Base-by-base conservation (phyloP, 2,329 filamentous ascomycete genomes). In the Diaporthe sp. region DNA sequence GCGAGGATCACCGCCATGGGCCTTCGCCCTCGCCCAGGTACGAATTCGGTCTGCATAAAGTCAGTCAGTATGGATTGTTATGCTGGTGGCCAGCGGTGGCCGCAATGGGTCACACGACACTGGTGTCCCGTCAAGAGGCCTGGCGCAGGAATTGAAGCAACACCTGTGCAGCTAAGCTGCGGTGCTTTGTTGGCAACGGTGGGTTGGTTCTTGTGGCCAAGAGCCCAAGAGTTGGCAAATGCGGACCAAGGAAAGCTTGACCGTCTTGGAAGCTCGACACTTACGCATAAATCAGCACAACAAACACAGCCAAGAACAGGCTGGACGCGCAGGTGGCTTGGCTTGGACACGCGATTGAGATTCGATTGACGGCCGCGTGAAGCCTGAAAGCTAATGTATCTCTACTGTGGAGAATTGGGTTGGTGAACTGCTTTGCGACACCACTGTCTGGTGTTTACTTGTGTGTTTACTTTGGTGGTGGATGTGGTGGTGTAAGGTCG, bases 21-120 rank as follows among this genome's bases (percentile, higher is more conserved):
- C 80, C 74, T 82, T 82, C 28, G 79, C 74, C 60, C 74, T 76
- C 12, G 80, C 81, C 81, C 80, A 82, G 55, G 77, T 78, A 42
- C 79, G 77, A 70, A 81, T 77, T 71, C 79, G 79, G 76, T 81
- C 79, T 81, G 74, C 47, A 22, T 19, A 7, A 2, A 19, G 25
- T 76, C 35, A 76, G 74, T 40, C 67, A 12, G 35, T 12, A 17
- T 30, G 40, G 19, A 17, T 35, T 30, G 4, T 28, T 19, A 8
- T 54, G 30, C n/a, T 57, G 67, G 67, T 15, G 17, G 60, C 52
- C 28, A 50, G 54, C 8, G 25, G 42, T 22, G 35, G 67, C 13
- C 52, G 54, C 13, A 50, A 52, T 28, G 22, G 61, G 64, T 54
- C 64, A 30, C 64, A 28, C 64, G 45, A 54, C 2, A 22, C 45